phyloP scores from a whole-genome alignment of 306 rosid genomes.

The Prunus campanulata region DNA sequence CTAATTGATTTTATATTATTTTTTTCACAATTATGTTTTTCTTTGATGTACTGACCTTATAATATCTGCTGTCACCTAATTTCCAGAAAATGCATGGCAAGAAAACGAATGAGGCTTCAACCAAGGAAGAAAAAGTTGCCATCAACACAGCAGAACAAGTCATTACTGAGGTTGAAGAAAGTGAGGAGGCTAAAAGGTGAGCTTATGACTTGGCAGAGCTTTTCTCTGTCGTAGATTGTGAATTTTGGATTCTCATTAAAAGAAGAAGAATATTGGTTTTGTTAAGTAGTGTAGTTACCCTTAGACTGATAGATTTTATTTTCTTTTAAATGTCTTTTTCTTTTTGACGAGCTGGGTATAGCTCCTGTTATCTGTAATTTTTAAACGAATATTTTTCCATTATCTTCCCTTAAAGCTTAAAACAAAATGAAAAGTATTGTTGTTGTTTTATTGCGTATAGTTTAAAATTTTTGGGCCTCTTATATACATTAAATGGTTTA shows the following conservation, averaged over 20 bases:
- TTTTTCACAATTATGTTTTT: neutral
- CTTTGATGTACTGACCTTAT: neutral
- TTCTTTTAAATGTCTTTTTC: neutral
- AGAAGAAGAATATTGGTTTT: neutral
- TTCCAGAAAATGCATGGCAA: conserved; percentile 58
- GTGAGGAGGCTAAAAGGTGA: conserved; percentile 40
- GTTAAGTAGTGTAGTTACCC: no score
- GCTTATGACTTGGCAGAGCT: neutral
- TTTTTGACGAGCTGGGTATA: neutral
- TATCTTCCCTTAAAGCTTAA: neutral
- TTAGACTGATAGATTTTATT: no score
- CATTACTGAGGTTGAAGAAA: conserved; percentile 17
- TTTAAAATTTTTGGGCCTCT: neutral
- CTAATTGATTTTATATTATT: neutral
- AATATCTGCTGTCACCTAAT: neutral
- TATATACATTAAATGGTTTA: neutral
- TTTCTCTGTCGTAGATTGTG: neutral
- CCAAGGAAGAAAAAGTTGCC: conserved; percentile 18
- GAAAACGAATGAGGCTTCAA: conserved; percentile 20
- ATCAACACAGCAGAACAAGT: conserved; percentile 19
- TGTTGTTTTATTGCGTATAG: neutral
- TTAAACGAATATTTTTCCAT: neutral
- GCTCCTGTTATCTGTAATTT: neutral
- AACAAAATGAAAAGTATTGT: neutral
- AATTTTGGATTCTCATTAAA: neutral